These are phyloP conservation scores for Cucurbitaria berberidis DNA, from an alignment of 2,329 filamentous ascomycete species.

Conservation along the genomic window DNA sequence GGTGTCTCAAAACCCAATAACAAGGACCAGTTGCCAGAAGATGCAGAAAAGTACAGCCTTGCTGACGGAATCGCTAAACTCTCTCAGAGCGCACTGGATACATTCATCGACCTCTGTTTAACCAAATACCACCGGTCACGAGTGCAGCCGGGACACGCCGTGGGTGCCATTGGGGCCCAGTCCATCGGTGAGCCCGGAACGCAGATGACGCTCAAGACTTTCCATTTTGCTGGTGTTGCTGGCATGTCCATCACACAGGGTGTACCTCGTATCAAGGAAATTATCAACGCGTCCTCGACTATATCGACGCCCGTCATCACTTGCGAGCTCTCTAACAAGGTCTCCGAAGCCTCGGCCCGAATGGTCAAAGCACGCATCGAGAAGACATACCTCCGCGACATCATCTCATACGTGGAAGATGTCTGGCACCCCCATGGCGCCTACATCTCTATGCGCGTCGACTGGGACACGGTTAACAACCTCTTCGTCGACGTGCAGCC, in stretches of 20 bases:
- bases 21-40: conserved; percentile 28
- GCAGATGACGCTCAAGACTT: conserved; percentile 99
- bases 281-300: conserved; percentile 94
- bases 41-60: conserved; percentile 46
- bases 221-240: conserved; percentile 99
- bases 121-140: conserved; percentile 90
- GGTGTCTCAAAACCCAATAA: conserved; percentile 25
- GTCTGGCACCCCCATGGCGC: conserved; percentile 80
- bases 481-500: conserved; percentile 81
- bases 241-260: conserved; percentile 99
- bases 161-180: conserved; percentile 94
- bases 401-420: conserved; percentile 82
- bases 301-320: conserved; percentile 95
- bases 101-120: conserved; percentile 82
- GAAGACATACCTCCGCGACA: conserved; percentile 88
- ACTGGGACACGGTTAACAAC: conserved; percentile 76
- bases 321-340: conserved; percentile 79
- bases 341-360: conserved; percentile 78
- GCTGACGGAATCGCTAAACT: conserved; percentile 82
- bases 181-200: conserved; percentile 98
- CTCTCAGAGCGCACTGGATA: conserved; percentile 72
- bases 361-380: conserved; percentile 94
- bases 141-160: conserved; percentile 92
- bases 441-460: conserved; percentile 81
- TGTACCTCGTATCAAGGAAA: conserved; percentile 99